Conservation (phyloP, 2,329 filamentous ascomycete species). For the Diplodia scrobiculata region DNA sequence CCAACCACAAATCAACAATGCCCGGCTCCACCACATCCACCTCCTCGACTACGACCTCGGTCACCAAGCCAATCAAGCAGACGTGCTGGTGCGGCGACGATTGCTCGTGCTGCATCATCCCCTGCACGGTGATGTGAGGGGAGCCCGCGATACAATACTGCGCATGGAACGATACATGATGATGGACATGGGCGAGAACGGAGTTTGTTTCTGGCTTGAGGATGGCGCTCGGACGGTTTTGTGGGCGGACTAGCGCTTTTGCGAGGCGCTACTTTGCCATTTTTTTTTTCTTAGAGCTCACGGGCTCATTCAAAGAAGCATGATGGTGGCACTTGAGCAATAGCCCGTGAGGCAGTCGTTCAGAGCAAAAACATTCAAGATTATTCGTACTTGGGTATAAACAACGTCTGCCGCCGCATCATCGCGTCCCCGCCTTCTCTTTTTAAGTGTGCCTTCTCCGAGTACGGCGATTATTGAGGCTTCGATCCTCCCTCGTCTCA, state of each 20-base stretch:
- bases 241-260: background rate
- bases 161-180: background rate
- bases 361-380: background rate
- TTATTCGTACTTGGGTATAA: constrained; percentile 13
- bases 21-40: constrained; percentile 4
- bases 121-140: constrained; percentile 43
- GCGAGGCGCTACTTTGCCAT: background rate
- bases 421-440: background rate
- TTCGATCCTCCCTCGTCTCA: background rate
- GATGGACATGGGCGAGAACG: background rate
- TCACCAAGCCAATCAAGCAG: constrained; percentile 41
- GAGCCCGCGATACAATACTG: background rate
- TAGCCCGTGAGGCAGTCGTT: background rate
- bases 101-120: constrained; percentile 39
- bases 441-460: background rate
- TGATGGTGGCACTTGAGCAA: background rate
- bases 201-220: background rate
- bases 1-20: constrained; percentile 11
- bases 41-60: constrained; percentile 36
- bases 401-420: background rate
- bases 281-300: background rate
- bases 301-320: too few species aligned
- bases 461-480: too few species aligned
- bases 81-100: constrained; percentile 33
- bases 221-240: background rate